phyloP scores from a whole-genome alignment of 805 yeast genomes.

The Nakazawaea pomicola region DNA sequence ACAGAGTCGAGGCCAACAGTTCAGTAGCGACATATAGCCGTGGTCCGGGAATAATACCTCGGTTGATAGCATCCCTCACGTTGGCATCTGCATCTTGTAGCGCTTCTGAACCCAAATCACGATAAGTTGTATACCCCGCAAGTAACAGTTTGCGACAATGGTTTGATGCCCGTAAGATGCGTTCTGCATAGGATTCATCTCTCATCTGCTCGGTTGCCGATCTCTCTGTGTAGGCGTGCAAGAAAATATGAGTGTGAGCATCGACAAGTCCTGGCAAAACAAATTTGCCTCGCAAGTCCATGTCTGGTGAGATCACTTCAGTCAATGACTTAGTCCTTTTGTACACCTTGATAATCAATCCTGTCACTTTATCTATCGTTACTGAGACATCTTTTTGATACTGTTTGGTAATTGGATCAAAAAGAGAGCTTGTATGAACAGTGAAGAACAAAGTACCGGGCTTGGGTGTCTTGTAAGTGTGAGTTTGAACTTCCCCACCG shows the following conservation, averaged over 20 bases:
- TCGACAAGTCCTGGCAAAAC: slow-evolving; percentile 26
- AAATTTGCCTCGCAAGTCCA: slow-evolving; percentile 20
- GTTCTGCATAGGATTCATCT: slow-evolving; percentile 23
- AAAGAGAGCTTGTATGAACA: slow-evolving; percentile 19
- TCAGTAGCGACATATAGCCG: slow-evolving; percentile 24
- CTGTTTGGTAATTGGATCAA: slow-evolving; percentile 17
- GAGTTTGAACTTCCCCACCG: too few species aligned
- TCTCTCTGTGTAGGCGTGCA: slow-evolving; percentile 24
- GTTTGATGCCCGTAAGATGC: slow-evolving; percentile 22
- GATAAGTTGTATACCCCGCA: slow-evolving; percentile 25
- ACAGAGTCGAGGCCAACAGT: slow-evolving; percentile 20
- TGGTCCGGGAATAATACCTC: slow-evolving; percentile 23
- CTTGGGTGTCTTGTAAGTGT: too few species aligned
- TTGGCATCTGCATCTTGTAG: slow-evolving; percentile 25
- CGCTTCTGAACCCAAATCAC: slow-evolving; percentile 25
- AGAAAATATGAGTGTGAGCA: slow-evolving; percentile 25
- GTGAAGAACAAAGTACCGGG: slow-evolving; percentile 16
- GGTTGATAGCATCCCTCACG: slow-evolving; percentile 23
- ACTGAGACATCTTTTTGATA: slow-evolving; percentile 16
- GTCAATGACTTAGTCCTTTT: slow-evolving; percentile 11
- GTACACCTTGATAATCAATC: slow-evolving; percentile 16
- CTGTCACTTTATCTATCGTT: slow-evolving; percentile 19
- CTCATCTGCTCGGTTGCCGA: slow-evolving; percentile 22
- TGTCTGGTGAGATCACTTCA: slow-evolving; percentile 13
- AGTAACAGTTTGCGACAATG: slow-evolving; percentile 21